Conservation (phyloP, 2,329 filamentous ascomycete genomes). For the Pseudocercospora fuligena region DNA sequence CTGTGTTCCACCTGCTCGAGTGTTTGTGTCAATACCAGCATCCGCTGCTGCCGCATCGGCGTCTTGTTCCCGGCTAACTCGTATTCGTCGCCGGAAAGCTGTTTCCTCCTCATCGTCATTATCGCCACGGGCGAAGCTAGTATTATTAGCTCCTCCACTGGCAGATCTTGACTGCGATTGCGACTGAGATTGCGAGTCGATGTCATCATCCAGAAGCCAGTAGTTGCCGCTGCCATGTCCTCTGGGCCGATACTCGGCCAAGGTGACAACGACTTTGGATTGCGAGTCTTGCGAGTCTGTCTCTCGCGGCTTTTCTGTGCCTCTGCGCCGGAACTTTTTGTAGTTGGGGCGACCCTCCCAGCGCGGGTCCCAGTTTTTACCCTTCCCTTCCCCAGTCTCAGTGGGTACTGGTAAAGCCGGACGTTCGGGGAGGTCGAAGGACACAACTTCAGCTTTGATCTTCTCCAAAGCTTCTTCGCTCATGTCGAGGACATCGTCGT, state of each 20-base stretch:
- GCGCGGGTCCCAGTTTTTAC: background rate
- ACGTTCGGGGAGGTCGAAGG: slow-evolving; percentile 66
- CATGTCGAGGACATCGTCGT: slow-evolving; percentile 74
- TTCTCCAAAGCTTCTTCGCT: slow-evolving; percentile 74
- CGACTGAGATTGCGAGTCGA: slow-evolving; percentile 29
- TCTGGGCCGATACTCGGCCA: slow-evolving; percentile 74
- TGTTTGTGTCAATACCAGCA: slow-evolving; percentile 21
- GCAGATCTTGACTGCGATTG: slow-evolving; percentile 21
- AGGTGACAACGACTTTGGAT: slow-evolving; percentile 37
- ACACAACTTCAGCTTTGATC: slow-evolving; percentile 60
- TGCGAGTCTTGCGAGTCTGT: slow-evolving; percentile 1
- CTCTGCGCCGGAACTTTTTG: slow-evolving; percentile 73
- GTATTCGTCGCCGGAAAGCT: slow-evolving; percentile 38
- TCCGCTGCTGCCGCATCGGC: slow-evolving; percentile 28
- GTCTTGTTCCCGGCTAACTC: slow-evolving; percentile 36
- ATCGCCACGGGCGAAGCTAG: slow-evolving; percentile 5
- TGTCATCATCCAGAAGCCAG: slow-evolving; percentile 64
- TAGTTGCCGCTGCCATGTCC: slow-evolving; percentile 77
- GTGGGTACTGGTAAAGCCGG: slow-evolving; percentile 10
- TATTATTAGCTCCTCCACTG: background rate
- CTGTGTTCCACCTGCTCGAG: slow-evolving; percentile 24
- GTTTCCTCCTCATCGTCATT: slow-evolving; percentile 22
- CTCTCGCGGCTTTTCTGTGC: slow-evolving; percentile 47
- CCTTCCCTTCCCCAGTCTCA: slow-evolving; percentile 4
- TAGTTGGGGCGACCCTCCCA: slow-evolving; percentile 98